Base-by-base conservation (phyloP, 305 asterid species). In the Fraxinus dipetala region DNA sequence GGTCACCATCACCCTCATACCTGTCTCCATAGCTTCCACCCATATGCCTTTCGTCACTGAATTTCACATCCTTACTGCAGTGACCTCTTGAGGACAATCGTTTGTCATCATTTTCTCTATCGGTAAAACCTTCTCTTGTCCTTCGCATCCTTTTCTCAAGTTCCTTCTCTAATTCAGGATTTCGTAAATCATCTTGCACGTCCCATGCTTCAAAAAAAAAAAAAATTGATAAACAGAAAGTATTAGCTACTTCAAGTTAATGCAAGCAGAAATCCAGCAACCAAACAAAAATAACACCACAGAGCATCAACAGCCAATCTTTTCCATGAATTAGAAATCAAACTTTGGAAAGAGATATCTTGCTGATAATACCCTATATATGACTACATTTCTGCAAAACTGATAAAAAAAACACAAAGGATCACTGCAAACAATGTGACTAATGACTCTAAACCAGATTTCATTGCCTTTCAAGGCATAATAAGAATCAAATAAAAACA, bases 31-130 rank as follows among this genome's bases (percentile, higher is more conserved):
- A 82, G 35, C 81, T 83, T 81, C 86, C 89, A 84, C 89, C 98
- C 85, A 84, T 91, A 83, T 90, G 90, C 87, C 91, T 91, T 75
- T 90, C 94, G 83, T 91, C 97, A 85, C 84, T 91, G 85, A 85
- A 81, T 84, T 87, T 94, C 56, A 87, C 90, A 85, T 92, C 97
- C 90, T 89, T 89, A 40, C 85, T 84, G 79, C 87, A 96, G 72
- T 94, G 97, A 76, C 90, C 84, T 86, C 89, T 93, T 8, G 92
- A 88, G 77, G 96, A 83, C 82, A 83, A 22, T 70, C 91, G 89
- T 73, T 85, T 92, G 79, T 89, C 95, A 69, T 88, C 93, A 70
- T 88, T 92, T 36, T 89, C 97, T 84, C 90, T 88, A 83, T 92
- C 97, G 82, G 84, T 85, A 76, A 94, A 89, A 83, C 86, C 87